A percentile compares a stretch with the other conserved stretches of the same genome.
Conservation (phyloP, 2,329 filamentous ascomycete genomes). For the Beauveria asiatica region DNA sequence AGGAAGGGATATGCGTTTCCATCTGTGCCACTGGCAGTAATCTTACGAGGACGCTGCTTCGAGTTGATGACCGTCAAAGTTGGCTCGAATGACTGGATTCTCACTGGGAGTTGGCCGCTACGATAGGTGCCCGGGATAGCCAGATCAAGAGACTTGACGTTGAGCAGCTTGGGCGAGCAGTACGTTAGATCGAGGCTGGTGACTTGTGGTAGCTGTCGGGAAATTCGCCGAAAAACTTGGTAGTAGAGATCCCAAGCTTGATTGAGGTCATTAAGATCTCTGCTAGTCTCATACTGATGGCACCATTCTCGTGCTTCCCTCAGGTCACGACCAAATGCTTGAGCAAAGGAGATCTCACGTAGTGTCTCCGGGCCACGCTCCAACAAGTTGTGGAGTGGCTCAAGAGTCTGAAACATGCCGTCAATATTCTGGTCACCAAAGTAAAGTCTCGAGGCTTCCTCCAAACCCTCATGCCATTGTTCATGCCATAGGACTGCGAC, state of each 20-base stretch:
- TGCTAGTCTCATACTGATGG: constrained; percentile 78
- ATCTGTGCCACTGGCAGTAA: constrained; percentile 82
- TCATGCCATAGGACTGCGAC: constrained; percentile 98
- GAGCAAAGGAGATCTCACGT: constrained; percentile 92
- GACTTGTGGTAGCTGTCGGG: constrained; percentile 83
- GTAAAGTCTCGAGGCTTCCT: constrained; percentile 92
- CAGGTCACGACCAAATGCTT: constrained; percentile 92
- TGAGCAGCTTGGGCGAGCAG: constrained; percentile 87
- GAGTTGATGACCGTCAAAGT: constrained; percentile 90
- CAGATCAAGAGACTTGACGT: constrained; percentile 76
- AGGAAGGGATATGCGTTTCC: constrained; percentile 80
- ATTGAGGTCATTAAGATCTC: constrained; percentile 88
- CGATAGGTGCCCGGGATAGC: constrained; percentile 94
- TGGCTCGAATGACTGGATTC: constrained; percentile 82
- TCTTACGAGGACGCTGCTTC: constrained; percentile 88
- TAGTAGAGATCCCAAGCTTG: constrained; percentile 99
- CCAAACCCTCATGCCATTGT: constrained; percentile 95
- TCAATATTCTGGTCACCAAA: constrained; percentile 97
- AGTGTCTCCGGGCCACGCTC: constrained; percentile 88
- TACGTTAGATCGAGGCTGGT: constrained; percentile 92
- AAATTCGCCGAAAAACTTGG: constrained; percentile 93
- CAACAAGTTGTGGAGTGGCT: constrained; percentile 83
- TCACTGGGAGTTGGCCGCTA: constrained; percentile 67
- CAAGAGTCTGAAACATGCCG: constrained; percentile 89
- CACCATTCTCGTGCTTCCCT: constrained; percentile 96